These are phyloP conservation scores for Pythium sp. DNA, from an alignment of 352 stramenopile species.

Conservation along the genomic window DNA sequence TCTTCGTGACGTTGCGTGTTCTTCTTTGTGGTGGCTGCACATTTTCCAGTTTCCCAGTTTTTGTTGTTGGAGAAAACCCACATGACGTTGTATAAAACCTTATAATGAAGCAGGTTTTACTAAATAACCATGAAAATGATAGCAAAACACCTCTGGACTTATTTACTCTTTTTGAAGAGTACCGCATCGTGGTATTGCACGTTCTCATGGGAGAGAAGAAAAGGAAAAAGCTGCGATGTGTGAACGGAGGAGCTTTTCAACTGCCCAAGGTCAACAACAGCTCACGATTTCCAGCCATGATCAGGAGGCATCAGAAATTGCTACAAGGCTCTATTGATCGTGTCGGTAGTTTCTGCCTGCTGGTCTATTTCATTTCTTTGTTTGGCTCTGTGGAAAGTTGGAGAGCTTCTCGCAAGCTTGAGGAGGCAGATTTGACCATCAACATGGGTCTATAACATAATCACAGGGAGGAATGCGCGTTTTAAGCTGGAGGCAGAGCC, in stretches of 20 bases:
- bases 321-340: neutral
- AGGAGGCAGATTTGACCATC: neutral
- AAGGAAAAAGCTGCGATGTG: neutral
- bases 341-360: neutral
- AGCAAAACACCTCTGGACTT: neutral
- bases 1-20: neutral
- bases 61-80: slow-evolving; percentile 1
- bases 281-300: neutral
- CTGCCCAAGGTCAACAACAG: neutral
- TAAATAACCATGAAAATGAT: neutral
- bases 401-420: neutral
- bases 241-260: neutral
- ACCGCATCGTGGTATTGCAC: neutral
- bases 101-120: neutral
- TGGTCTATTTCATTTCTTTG: too few relatives aligned
- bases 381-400: too few relatives aligned
- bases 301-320: neutral
- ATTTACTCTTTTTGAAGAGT: neutral
- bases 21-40: slow-evolving; percentile 4
- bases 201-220: slow-evolving; percentile 2
- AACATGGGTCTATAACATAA: neutral
- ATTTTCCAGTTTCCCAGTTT: neutral
- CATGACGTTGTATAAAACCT: slow-evolving; percentile 1
- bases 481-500: neutral
- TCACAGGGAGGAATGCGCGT: too few relatives aligned